Conservation (phyloP, 2,329 filamentous ascomycete genomes). For the Exophiala calicioides region DNA sequence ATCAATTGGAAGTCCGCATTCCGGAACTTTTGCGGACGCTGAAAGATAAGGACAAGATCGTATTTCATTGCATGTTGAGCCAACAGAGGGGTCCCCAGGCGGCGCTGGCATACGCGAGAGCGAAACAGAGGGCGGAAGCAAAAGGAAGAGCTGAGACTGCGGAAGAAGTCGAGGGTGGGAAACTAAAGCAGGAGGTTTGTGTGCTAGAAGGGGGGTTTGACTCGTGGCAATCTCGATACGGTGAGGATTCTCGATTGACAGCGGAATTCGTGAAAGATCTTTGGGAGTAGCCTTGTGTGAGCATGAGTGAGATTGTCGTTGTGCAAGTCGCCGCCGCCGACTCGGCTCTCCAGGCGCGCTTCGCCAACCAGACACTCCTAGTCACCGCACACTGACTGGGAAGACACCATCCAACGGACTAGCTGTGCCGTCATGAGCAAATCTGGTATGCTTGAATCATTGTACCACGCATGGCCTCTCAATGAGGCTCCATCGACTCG, state of each 20-base stretch:
- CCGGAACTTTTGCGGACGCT: conserved; percentile 80
- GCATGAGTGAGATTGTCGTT: too few species aligned
- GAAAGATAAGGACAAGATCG: conserved; percentile 74
- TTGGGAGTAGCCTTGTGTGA: conserved; percentile 59
- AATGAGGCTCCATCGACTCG: too few species aligned
- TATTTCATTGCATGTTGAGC: conserved; percentile 92
- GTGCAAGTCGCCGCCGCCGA: too few species aligned
- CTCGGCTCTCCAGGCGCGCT: too few species aligned
- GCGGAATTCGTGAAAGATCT: conserved; percentile 82
- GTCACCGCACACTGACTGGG: too few species aligned
- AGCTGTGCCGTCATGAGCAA: too few species aligned
- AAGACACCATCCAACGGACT: too few species aligned
- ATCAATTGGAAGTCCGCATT: conserved; percentile 71
- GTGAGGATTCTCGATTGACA: conserved; percentile 75
- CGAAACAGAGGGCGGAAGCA: conserved; percentile 37
- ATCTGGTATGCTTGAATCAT: too few species aligned
- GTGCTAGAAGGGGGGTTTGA: conserved; percentile 83
- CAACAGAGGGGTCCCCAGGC: conserved; percentile 87
- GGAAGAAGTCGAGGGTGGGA: conserved; percentile 36
- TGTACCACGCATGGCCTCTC: too few species aligned
- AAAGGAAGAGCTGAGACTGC: conserved; percentile 13
- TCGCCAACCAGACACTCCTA: too few species aligned
- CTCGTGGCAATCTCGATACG: conserved; percentile 82
- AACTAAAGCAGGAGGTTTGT: conserved; percentile 68
- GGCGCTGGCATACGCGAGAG: conserved; percentile 69